Conservation (phyloP, 1,284 basidiomycete genomes). For the Puccinia horiana region DNA sequence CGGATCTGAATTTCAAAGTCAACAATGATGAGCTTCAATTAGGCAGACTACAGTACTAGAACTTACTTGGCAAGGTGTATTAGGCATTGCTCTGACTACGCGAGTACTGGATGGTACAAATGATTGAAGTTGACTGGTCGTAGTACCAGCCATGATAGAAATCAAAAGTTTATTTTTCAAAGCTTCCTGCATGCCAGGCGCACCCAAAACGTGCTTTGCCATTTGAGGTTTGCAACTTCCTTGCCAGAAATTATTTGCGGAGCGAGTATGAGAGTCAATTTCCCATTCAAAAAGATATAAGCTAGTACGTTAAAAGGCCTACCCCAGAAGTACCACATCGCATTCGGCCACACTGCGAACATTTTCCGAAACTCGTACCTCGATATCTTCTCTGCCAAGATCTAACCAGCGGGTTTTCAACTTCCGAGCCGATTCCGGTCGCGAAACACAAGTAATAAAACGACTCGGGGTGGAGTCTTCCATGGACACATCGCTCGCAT, state of each 20-base stretch:
- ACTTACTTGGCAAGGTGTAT: constrained; percentile 87
- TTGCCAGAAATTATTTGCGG: background rate
- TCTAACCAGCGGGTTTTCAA: constrained; percentile 64
- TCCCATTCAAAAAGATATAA: background rate
- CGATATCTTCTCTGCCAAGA: constrained; percentile 64
- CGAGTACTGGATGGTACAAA: constrained; percentile 77
- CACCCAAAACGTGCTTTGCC: constrained; percentile 72
- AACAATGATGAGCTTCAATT: background rate
- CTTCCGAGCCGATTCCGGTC: constrained; percentile 73
- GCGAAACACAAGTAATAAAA: constrained; percentile 86
- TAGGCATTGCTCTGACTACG: constrained; percentile 96
- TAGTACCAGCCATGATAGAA: constrained; percentile 94
- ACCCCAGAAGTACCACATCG: constrained; percentile 88
- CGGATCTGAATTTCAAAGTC: constrained; percentile 69
- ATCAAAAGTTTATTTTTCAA: constrained; percentile 86
- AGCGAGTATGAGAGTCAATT: background rate
- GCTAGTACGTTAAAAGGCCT: constrained; percentile 58
- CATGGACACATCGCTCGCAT: background rate
- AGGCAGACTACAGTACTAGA: background rate
- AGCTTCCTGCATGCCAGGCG: constrained; percentile 81
- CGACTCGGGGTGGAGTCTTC: constrained; percentile 66
- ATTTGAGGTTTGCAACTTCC: constrained; percentile 89
- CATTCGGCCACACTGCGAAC: constrained; percentile 71
- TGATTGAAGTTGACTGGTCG: constrained; percentile 73
- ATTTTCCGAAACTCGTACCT: constrained; percentile 72